These are phyloP conservation scores for Ascochyta lentis DNA, from an alignment of 2,329 filamentous ascomycete genomes.

Conservation along the genomic window DNA sequence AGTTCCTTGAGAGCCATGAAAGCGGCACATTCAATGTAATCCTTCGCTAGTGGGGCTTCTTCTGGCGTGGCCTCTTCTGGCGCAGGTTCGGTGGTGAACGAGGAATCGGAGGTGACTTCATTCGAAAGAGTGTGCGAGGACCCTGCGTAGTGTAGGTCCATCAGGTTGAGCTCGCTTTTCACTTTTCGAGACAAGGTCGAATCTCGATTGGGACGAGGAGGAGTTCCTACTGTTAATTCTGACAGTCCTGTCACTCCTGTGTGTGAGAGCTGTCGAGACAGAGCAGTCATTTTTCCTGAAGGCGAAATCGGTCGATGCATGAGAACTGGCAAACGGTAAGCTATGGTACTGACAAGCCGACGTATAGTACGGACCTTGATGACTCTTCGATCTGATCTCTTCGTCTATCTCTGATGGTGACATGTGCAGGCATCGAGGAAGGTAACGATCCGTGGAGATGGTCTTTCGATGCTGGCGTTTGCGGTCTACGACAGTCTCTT, in stretches of 20 bases:
- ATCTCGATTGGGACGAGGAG: conserved; percentile 24
- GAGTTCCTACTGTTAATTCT: conserved; percentile 43
- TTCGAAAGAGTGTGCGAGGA: conserved; percentile 11
- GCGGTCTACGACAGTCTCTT: conserved; percentile 49
- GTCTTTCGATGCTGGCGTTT: conserved; percentile 32
- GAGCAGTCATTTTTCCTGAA: conserved; percentile 47
- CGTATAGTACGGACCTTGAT: conserved; percentile 27
- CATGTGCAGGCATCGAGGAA: conserved; percentile 17
- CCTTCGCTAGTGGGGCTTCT: conserved; percentile 7
- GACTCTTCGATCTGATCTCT: conserved; percentile 33
- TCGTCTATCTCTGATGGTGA: conserved; percentile 31
- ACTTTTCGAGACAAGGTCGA: conserved; percentile 37
- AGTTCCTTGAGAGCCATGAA: conserved; percentile 45
- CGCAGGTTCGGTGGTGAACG: conserved; percentile 40
- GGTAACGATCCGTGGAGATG: conserved; percentile 17
- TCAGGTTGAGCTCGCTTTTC: conserved; percentile 39
- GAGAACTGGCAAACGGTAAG: conserved; percentile 23
- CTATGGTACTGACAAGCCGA: neutral
- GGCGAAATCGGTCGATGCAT: conserved; percentile 45
- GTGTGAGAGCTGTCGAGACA: conserved; percentile 48
- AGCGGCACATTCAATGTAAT: conserved; percentile 36
- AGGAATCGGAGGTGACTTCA: conserved; percentile 43
- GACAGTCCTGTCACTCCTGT: conserved; percentile 31
- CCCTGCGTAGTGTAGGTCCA: conserved; percentile 12
- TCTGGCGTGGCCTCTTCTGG: conserved; percentile 35